Evolutionary conservation across 1,284 basidiomycete species (phyloP), one percentile per base, ranked within the genome.

Genomic region (Ustilago cynodontis): DNA sequence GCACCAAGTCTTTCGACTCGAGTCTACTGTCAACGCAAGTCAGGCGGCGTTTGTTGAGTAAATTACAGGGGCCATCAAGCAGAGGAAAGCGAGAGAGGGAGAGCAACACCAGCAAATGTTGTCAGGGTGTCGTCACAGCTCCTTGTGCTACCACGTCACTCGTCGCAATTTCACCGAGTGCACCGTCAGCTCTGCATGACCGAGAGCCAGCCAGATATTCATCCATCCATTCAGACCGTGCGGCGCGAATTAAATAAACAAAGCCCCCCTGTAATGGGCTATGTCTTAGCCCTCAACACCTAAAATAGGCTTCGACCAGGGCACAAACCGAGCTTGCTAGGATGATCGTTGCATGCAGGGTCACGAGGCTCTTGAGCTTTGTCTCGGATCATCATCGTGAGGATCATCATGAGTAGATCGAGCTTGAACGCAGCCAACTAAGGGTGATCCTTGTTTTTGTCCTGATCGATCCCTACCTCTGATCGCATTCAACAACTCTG

Each of bases 21-120:
- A 11, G 31, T 33, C 31, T 6, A 33, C n/a, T n/a, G n/a, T n/a
- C n/a, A n/a, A n/a, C n/a, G n/a, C n/a, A n/a, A n/a, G n/a, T n/a
- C n/a, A n/a, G n/a, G n/a, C n/a, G n/a, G n/a, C n/a, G 41, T 57
- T 57, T 57, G 55, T 57, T 57, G 55, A 37, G 41, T 49, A 2
- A 24, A 28, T 26, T 16, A 49, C 9, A 5, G 18, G n/a, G n/a
- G n/a, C n/a, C n/a, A n/a, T n/a, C n/a, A n/a, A n/a, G n/a, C n/a
- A n/a, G n/a, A n/a, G n/a, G n/a, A n/a, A n/a, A n/a, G n/a, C n/a
- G n/a, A n/a, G n/a, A n/a, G n/a, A n/a, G n/a, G n/a, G n/a, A n/a
- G n/a, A n/a, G n/a, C n/a, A n/a, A n/a, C n/a, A n/a, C n/a, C n/a
- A n/a, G n/a, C n/a, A n/a, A n/a, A n/a, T n/a, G n/a, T n/a, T n/a